Conservation (phyloP, 2,329 filamentous ascomycete genomes). For the Fusarium buharicum region DNA sequence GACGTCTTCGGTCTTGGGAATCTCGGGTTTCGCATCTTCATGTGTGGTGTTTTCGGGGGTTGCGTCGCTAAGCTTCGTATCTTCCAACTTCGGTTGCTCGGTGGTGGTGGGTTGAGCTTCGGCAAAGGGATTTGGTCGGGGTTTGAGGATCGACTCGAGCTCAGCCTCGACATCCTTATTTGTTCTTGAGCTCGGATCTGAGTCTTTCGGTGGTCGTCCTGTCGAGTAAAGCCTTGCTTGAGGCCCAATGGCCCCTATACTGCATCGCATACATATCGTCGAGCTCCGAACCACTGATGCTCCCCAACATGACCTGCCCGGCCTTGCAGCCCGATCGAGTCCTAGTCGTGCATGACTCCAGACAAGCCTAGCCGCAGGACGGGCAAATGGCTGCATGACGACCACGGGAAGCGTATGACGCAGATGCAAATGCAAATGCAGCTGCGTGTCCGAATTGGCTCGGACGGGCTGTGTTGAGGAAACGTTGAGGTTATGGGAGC, state of each 20-base stretch:
- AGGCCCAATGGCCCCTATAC: slow-evolving; percentile 36
- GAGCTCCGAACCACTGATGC: slow-evolving; percentile 23
- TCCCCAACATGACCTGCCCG: slow-evolving; percentile 34
- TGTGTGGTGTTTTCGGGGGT: not conserved
- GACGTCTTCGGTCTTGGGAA: slow-evolving; percentile 8
- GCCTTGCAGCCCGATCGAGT: slow-evolving; percentile 38
- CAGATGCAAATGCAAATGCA: slow-evolving; percentile 14
- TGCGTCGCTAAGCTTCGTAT: slow-evolving; percentile 4
- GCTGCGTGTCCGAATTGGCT: slow-evolving; percentile 19
- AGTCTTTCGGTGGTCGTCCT: slow-evolving; percentile 38
- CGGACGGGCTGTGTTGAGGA: slow-evolving; percentile 10
- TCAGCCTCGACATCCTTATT: slow-evolving; percentile 34
- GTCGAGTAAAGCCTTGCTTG: slow-evolving; percentile 45
- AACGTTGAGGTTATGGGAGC: slow-evolving; percentile 37
- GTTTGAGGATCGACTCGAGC: slow-evolving; percentile 36
- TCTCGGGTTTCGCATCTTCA: slow-evolving; percentile 10
- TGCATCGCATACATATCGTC: slow-evolving; percentile 38
- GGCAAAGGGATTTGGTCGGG: slow-evolving; percentile 26
- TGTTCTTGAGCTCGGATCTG: slow-evolving; percentile 24
- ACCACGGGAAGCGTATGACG: slow-evolving; percentile 23
- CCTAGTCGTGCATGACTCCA: slow-evolving; percentile 46
- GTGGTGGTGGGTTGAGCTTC: slow-evolving; percentile 19
- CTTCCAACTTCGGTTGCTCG: slow-evolving; percentile 15
- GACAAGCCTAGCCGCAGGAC: slow-evolving; percentile 47
- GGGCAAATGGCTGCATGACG: slow-evolving; percentile 52